Evolutionary conservation across 2,329 filamentous ascomycete genomes (phyloP), one percentile per base, ranked within the genome.

Genomic region (Fusarium nurragi): DNA sequence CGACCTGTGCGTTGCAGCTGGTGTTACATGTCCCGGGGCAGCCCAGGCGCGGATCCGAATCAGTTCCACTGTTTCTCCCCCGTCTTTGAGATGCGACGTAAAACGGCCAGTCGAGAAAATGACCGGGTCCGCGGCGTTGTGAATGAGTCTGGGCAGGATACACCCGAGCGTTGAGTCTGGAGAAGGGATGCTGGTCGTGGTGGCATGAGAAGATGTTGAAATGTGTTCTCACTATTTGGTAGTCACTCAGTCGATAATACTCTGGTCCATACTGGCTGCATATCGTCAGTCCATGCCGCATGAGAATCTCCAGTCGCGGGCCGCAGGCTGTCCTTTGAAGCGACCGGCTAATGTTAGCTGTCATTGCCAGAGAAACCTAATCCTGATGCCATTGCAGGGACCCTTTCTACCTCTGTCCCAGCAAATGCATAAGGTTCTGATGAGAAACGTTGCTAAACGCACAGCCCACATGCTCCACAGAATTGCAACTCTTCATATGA

Each of bases 361-460:
- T 40, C 37, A 49, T 19, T 39, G 32, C 14, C 28, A 30, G 26
- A 30, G 9, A 16, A 36, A 30, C 18, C 8, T 18, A 30, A 39
- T 6, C 16, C 25, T 32, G 40, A 26, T 45, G 47, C 48, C 40
- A 48, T 54, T 47, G 18, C 26, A 44, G 60, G 41, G 46, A 49
- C 51, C 61, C 56, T 60, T 54, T 34, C 32, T 18, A n/a, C 16
- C 3, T 34, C 32, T 51, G 51, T 51, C 51, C 51, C 51, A 54
- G 51, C 34, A 34, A 56, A 54, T 48, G 41, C 34, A 62, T 45
- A 64, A 54, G 53, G 63, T 66, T 65, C 62, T 66, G 57, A 52
- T 66, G 32, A 48, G 40, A 39, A 39, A 47, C 48, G 38, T 34
- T 26, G 38, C 48, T 34, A n/a, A 21, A 50, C 41, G 38, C 45